These are phyloP conservation scores for Hypoxylon fuscum DNA, from an alignment of 495 filamentous ascomycete species.

Conservation along the genomic window DNA sequence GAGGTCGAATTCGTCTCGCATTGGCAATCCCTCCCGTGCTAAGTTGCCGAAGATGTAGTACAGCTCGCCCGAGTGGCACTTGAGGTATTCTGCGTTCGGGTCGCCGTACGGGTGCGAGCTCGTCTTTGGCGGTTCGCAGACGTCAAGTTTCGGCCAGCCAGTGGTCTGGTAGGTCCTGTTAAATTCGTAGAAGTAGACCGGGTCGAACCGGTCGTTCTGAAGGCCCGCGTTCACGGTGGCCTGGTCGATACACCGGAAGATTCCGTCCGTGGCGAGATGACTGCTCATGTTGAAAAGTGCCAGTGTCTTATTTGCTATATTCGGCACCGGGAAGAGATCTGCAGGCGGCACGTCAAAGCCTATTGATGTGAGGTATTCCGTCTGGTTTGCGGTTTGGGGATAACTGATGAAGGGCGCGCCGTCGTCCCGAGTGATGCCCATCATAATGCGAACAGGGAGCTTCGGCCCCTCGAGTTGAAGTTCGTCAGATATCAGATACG, in stretches of 20 bases:
- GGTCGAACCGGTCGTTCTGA: conserved; percentile 42
- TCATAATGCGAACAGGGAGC: conserved; percentile 50
- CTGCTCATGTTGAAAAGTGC: conserved; percentile 55
- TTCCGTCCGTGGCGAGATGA: conserved; percentile 57
- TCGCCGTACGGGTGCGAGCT: conserved; percentile 52
- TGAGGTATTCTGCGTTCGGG: conserved; percentile 51
- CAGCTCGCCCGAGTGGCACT: conserved; percentile 60
- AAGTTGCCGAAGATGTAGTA: conserved; percentile 55
- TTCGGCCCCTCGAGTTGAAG: conserved; percentile 44
- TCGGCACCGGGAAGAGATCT: conserved; percentile 48
- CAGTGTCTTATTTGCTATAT: conserved; percentile 51
- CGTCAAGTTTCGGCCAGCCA: conserved; percentile 55
- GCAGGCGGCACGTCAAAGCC: conserved; percentile 48
- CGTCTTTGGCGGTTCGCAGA: conserved; percentile 56
- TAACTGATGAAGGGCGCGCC: conserved; percentile 57
- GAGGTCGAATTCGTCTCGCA: conserved; percentile 50
- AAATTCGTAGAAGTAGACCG: conserved; percentile 58
- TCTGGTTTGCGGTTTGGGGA: conserved; percentile 46
- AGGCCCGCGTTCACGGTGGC: conserved; percentile 54
- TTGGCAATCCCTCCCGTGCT: conserved; percentile 42
- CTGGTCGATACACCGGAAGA: conserved; percentile 61
- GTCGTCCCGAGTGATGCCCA: conserved; percentile 61
- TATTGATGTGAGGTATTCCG: conserved; percentile 49
- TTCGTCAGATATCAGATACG: conserved; percentile 49
- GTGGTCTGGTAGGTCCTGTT: conserved; percentile 61